Evolutionary conservation across 805 yeast species (phyloP).

Genomic region (Starmerella khaoyaiensis): DNA sequence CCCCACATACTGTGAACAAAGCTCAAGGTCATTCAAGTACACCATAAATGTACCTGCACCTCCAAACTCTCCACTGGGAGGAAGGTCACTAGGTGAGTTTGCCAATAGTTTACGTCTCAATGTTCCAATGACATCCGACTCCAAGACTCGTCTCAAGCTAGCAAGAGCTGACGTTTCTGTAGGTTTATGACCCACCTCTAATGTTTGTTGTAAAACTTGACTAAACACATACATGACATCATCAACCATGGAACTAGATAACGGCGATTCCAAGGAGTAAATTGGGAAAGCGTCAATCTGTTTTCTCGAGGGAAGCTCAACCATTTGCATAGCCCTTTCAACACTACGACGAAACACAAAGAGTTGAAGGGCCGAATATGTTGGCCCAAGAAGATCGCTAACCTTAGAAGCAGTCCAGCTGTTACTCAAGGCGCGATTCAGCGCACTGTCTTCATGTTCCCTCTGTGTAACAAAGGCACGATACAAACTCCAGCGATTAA

Average conservation of each 20-base stretch:
- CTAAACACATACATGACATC: constrained; percentile 67
- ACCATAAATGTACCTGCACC: constrained; percentile 35
- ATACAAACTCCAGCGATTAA: constrained; percentile 60
- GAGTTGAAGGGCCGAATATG: constrained; percentile 49
- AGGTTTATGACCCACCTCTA: constrained; percentile 56
- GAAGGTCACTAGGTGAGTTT: constrained; percentile 26
- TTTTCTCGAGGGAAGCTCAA: constrained; percentile 45
- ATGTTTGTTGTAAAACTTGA: constrained; percentile 47
- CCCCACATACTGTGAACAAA: constrained; percentile 45
- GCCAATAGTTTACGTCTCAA: constrained; percentile 37
- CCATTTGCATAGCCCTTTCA: constrained; percentile 68
- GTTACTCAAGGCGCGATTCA: constrained; percentile 33
- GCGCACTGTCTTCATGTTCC: not conserved
- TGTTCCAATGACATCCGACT: constrained; percentile 50
- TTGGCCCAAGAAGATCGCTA: constrained; percentile 39
- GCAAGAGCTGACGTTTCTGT: constrained; percentile 44
- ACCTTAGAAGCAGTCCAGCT: constrained; percentile 48
- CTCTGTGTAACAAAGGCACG: constrained; percentile 41
- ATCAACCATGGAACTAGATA: constrained; percentile 69
- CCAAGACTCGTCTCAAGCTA: constrained; percentile 46
- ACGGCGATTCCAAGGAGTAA: constrained; percentile 43
- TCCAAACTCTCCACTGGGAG: constrained; percentile 3
- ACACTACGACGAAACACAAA: constrained; percentile 66
- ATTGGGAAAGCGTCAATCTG: constrained; percentile 8
- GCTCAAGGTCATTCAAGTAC: constrained; percentile 58